Base-by-base conservation (phyloP, 768 basidiomycete species). In the Termitomyces sp. region DNA sequence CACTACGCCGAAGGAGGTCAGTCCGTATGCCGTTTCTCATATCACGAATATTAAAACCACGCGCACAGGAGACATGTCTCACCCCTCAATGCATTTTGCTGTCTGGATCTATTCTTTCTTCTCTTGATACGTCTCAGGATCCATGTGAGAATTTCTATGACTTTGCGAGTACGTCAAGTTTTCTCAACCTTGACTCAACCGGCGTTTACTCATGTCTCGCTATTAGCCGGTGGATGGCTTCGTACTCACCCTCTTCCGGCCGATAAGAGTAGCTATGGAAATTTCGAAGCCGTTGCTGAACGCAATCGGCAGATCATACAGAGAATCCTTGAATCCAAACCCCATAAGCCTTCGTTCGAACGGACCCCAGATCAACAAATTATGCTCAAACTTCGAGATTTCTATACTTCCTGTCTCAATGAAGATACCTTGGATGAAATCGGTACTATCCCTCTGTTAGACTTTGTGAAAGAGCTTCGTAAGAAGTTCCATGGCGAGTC, bases 91-190 rank as follows among this genome's bases (percentile, higher is more conserved):
- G 97, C 68, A 86, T 98, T 51, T 73, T 84, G 35, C 79, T 96
- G 13, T 87, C 96, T 10, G 90, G 92, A 1, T 80, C 85, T 0
- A 89, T 99, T 58, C 73, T 98, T 14, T 82, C 86, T 20, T 85
- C 85, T 0, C 71, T 98, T 22, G 95, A 99, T 67, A 80, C 80
- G 10, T 76, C 84, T 9, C 80, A 88, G 62, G 94, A 98, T 67
- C 97, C 97, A 0, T 99, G 97, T 71, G 91, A 98, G 63, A 88
- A 94, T 71, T 97, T 98, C 70, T 98, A 94, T 67, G 83, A 88
- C 61, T 98, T 86, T 72, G 85, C 94, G 10, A 95, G 94, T 95
- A 66, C 65, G 92, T 85, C 9, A 13, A 54, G 50, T 43, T 56
- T 44, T 30, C 55, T 54, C 40, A 52, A 58, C 47, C 45, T 22